A percentile compares a stretch with the other conserved stretches of the same genome.
Conservation (phyloP, 2,329 filamentous ascomycete genomes). For the Teratosphaeria zuluensis region DNA sequence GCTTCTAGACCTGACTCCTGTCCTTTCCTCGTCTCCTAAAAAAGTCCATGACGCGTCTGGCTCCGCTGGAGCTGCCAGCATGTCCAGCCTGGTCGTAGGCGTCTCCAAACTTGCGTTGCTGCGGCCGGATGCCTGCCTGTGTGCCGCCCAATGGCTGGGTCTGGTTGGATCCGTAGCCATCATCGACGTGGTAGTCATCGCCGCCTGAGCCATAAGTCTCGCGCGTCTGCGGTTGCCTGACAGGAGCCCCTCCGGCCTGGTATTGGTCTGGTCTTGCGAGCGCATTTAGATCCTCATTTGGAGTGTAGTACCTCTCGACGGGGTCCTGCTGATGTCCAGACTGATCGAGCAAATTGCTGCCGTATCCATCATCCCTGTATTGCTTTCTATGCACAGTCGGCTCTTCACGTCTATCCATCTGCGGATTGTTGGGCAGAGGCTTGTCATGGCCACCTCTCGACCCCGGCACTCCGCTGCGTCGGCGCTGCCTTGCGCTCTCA, state of each 20-base stretch:
- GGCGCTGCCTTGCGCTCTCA: conserved; percentile 12
- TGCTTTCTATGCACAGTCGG: conserved; percentile 20
- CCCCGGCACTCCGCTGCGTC: conserved; percentile 9
- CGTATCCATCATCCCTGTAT: conserved; percentile 23
- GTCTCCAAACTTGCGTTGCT: conserved; percentile 75
- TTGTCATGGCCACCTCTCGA: conserved; percentile 21
- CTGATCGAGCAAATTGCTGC: conserved; percentile 11
- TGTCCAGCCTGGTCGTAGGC: conserved; percentile 64
- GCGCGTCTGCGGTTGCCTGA: conserved; percentile 4
- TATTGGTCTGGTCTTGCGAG: conserved; percentile 2
- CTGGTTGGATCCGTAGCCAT: conserved; percentile 15
- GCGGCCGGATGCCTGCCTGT: conserved; percentile 53
- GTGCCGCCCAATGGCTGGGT: conserved; percentile 26
- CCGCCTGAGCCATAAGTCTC: conserved; percentile 14
- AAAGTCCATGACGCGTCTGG: conserved; percentile 95
- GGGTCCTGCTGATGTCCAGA: conserved; percentile 15
- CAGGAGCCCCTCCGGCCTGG: neutral
- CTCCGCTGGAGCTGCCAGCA: conserved; percentile 75
- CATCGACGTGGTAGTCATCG: conserved; percentile 15
- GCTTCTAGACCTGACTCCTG: conserved; percentile 10
- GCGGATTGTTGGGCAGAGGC: conserved; percentile 15
- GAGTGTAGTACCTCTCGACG: conserved; percentile 23
- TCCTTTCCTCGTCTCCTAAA: conserved; percentile 78
- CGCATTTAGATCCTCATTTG: conserved; percentile 13
- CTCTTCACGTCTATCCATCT: neutral